phyloP scores from a whole-genome alignment of 371 early-diverging fungal species.

The Mucor saturninus region DNA sequence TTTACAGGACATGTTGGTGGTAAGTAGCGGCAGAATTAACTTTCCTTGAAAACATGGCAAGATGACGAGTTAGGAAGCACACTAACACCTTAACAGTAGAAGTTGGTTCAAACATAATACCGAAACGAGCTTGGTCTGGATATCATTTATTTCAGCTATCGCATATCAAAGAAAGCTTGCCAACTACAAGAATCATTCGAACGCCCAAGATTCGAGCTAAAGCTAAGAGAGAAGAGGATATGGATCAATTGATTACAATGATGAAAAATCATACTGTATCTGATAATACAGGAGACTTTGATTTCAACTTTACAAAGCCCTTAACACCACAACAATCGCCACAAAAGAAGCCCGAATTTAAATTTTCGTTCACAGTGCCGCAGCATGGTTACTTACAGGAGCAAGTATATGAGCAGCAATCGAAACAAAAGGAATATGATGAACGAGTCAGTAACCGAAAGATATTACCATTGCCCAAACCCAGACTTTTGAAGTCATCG shows the following conservation, averaged over 20 bases:
- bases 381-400: background rate
- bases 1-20: conserved; percentile 9
- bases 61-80: background rate
- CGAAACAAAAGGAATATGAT: background rate
- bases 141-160: conserved; percentile 21
- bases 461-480: conserved; percentile 35
- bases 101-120: conserved; percentile 22
- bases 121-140: conserved; percentile 26
- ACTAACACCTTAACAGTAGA: too few relatives aligned
- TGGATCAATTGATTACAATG: conserved; percentile 36
- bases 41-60: background rate
- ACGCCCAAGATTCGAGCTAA: conserved; percentile 17
- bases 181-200: conserved; percentile 11
- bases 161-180: background rate
- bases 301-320: conserved; percentile 1
- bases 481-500: conserved; percentile 7
- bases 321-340: conserved; percentile 5
- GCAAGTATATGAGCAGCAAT: background rate
- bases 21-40: conserved; percentile 4
- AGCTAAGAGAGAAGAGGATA: conserved; percentile 12
- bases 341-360: conserved; percentile 17
- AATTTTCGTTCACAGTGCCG: conserved; percentile 22
- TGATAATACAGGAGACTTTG: conserved; percentile 20
- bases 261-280: conserved; percentile 34
- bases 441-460: conserved; percentile 8